phyloP scores from a whole-genome alignment of 2,329 filamentous ascomycete species.

The Epichloe sibirici region DNA sequence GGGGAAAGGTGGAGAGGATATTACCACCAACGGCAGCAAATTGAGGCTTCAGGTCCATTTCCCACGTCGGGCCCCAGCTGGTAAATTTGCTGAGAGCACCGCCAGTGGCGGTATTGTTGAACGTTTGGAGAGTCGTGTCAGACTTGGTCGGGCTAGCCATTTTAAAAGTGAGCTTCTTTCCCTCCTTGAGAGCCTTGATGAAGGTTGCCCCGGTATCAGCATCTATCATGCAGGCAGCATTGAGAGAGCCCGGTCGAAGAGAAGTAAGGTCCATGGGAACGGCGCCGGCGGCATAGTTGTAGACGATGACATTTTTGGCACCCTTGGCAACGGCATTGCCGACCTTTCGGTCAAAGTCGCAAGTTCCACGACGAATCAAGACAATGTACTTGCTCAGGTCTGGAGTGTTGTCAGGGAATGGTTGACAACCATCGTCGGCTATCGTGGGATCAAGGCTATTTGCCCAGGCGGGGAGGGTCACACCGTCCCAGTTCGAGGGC shows the following conservation, averaged over 20 bases:
- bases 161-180: conserved; percentile 29
- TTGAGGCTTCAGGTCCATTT: conserved; percentile 44
- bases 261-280: conserved; percentile 19
- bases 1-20: conserved; percentile 46
- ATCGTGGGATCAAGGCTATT: conserved; percentile 36
- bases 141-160: conserved; percentile 30
- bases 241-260: conserved; percentile 16
- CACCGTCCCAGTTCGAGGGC: conserved; percentile 30
- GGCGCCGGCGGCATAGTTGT: conserved; percentile 38
- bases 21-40: conserved; percentile 42
- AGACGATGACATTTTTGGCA: conserved; percentile 48
- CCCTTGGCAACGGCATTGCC: conserved; percentile 40
- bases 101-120: conserved; percentile 22
- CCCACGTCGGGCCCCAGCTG: conserved; percentile 50
- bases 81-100: conserved; percentile 41
- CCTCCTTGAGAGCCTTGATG: conserved; percentile 29
- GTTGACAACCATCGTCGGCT: conserved; percentile 36
- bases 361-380: conserved; percentile 46
- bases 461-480: conserved; percentile 37
- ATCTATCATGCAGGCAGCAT: conserved; percentile 29
- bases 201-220: conserved; percentile 29
- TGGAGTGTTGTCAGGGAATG: conserved; percentile 39
- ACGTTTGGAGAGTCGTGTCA: conserved; percentile 19
- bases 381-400: conserved; percentile 46
- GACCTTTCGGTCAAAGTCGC: conserved; percentile 42